phyloP scores from a whole-genome alignment of 129 eudicot species.

The Artemisia annua region DNA sequence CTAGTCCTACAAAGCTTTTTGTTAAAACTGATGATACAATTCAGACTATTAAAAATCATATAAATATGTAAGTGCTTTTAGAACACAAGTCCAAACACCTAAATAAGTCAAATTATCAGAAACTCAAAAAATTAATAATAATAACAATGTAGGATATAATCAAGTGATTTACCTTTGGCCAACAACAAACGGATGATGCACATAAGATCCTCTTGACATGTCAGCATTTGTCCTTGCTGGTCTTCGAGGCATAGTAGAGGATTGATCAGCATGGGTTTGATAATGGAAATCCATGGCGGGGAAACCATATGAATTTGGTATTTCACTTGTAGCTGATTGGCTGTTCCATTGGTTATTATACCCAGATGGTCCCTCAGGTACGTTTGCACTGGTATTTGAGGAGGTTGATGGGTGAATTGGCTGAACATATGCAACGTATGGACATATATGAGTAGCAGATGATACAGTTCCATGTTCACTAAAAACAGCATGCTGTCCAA shows the following conservation, averaged over 20 bases:
- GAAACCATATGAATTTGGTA: slow-evolving; percentile 60
- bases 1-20: no score
- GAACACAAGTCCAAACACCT: no score
- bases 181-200: slow-evolving; percentile 46
- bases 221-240: slow-evolving; percentile 51
- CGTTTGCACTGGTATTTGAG: slow-evolving; percentile 50
- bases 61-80: no score
- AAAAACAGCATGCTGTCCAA: slow-evolving; percentile 54
- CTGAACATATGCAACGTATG: slow-evolving; percentile 70
- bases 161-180: slow-evolving; percentile 61
- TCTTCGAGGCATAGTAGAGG: slow-evolving; percentile 21
- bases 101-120: background rate
- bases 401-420: slow-evolving; percentile 24
- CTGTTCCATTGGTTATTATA: slow-evolving; percentile 61
- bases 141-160: background rate
- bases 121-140: background rate
- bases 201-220: slow-evolving; percentile 51
- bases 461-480: slow-evolving; percentile 37
- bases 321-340: slow-evolving; percentile 38
- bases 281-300: slow-evolving; percentile 69
- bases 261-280: slow-evolving; percentile 53
- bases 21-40: no score
- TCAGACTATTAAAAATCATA: no score
- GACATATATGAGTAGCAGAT: slow-evolving; percentile 69
- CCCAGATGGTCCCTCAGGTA: slow-evolving; percentile 39